These are phyloP conservation scores for Curvularia hawaiiensis DNA, from an alignment of 2,329 filamentous ascomycete species.

Conservation along the genomic window DNA sequence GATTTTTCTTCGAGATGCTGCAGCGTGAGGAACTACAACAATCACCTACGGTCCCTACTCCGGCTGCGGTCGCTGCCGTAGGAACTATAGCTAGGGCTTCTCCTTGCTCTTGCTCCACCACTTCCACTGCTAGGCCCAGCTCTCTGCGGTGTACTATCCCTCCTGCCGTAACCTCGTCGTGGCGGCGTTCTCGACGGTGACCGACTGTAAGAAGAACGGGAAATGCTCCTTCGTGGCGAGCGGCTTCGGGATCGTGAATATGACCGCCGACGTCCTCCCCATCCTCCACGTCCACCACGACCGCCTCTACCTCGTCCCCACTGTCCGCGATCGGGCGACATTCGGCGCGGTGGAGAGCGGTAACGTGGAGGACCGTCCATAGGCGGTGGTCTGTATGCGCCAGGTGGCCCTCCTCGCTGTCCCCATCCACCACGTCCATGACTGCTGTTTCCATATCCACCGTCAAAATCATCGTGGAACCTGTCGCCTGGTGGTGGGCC, in stretches of 20 bases:
- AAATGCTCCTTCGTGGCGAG: slow-evolving; percentile 49
- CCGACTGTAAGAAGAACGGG: slow-evolving; percentile 49
- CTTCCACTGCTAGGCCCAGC: slow-evolving; percentile 26
- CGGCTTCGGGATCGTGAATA: slow-evolving; percentile 49
- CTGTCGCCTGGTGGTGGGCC: slow-evolving; percentile 47
- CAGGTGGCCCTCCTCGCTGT: slow-evolving; percentile 42
- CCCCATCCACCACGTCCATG: slow-evolving; percentile 23
- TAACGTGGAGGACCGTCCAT: slow-evolving; percentile 40
- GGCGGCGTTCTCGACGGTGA: slow-evolving; percentile 45
- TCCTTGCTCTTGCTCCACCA: slow-evolving; percentile 46
- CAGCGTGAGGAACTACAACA: neutral
- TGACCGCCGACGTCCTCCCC: slow-evolving; percentile 35
- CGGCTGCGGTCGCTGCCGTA: slow-evolving; percentile 62
- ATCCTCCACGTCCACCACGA: slow-evolving; percentile 40
- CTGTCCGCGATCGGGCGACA: slow-evolving; percentile 27
- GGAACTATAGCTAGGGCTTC: slow-evolving; percentile 67
- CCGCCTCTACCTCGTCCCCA: slow-evolving; percentile 40
- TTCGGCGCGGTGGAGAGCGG: slow-evolving; percentile 48
- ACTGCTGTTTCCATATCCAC: slow-evolving; percentile 21
- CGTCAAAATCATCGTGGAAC: slow-evolving; percentile 29
- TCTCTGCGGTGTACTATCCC: slow-evolving; percentile 22
- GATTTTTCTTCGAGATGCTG: neutral
- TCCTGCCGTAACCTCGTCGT: slow-evolving; percentile 25
- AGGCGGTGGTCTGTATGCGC: slow-evolving; percentile 45
- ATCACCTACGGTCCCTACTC: slow-evolving; percentile 43